Percentiles rank a stretch among this genome's conserved stretches.
phyloP scores from a whole-genome alignment of 148 eudicot genomes.

The Nepenthes mirabilis region DNA sequence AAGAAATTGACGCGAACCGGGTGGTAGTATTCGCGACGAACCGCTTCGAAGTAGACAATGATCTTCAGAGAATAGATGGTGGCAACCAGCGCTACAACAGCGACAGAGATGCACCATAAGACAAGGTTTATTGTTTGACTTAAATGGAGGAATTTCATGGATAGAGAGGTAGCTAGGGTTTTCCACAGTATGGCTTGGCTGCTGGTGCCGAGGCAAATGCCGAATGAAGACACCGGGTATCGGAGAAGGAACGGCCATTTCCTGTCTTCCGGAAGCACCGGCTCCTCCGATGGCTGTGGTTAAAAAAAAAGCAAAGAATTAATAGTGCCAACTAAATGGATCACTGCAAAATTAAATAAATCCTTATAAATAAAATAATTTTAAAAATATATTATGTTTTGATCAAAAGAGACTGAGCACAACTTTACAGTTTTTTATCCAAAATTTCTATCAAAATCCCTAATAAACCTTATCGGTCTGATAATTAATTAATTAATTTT shows the following conservation, averaged over 20 bases:
- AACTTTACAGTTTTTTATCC: too few relatives aligned
- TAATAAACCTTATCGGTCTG: too few relatives aligned
- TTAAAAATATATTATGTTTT: too few relatives aligned
- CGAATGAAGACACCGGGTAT: constrained; percentile 60
- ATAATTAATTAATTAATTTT: too few relatives aligned
- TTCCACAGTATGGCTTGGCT: constrained; percentile 94
- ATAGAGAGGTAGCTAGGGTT: constrained; percentile 41
- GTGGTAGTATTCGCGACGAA: constrained; percentile 85
- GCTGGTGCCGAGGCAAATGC: constrained; percentile 86
- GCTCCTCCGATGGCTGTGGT: constrained; percentile 64
- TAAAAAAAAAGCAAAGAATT: not conserved
- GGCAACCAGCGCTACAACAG: constrained; percentile 26
- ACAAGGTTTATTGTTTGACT: constrained; percentile 42
- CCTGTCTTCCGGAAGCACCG: constrained; percentile 75
- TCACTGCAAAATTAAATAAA: too few relatives aligned
- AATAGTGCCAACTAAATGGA: too few relatives aligned
- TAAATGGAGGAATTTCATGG: constrained; percentile 48
- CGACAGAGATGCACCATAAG: constrained; percentile 55
- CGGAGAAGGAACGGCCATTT: constrained; percentile 90
- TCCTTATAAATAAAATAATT: too few relatives aligned
- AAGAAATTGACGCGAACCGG: constrained; percentile 86
- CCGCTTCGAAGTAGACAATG: constrained; percentile 80
- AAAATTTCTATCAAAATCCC: too few relatives aligned
- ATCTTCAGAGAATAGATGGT: constrained; percentile 43
- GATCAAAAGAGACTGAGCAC: too few relatives aligned